Evolutionary conservation across 1,284 basidiomycete genomes (phyloP).

Genomic region (Dichomitus squalens): DNA sequence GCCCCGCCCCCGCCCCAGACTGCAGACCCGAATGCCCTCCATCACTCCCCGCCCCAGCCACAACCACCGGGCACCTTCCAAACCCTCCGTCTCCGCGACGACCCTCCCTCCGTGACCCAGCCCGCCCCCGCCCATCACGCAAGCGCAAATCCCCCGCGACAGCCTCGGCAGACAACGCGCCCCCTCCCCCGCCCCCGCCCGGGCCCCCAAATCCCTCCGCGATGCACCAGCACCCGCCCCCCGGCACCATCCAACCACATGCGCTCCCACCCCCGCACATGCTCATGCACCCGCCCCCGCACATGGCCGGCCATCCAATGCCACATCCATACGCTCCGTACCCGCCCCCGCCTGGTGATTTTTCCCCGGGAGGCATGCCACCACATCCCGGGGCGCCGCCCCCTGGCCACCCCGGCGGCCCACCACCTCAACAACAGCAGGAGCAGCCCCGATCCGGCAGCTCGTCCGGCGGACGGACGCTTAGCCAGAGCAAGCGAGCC

Average conservation of each 20-base stretch:
- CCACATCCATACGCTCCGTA: conserved; percentile 19
- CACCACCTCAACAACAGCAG: conserved; percentile 25
- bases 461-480: conserved; percentile 46
- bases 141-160: conserved; percentile 42
- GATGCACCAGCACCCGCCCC: conserved; percentile 31
- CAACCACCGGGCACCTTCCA: conserved; percentile 43
- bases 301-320: conserved; percentile 27
- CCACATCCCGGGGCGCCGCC: conserved; percentile 29
- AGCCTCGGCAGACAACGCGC: conserved; percentile 41
- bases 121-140: conserved; percentile 34
- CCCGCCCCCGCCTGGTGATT: conserved; percentile 39
- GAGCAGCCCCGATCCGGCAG: conserved; percentile 36
- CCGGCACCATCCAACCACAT: conserved; percentile 36
- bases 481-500: conserved; percentile 79
- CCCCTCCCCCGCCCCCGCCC: conserved; percentile 23
- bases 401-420: conserved; percentile 26
- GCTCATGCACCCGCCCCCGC: conserved; percentile 29
- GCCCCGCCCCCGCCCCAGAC: conserved; percentile 28
- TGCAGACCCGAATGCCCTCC: conserved; percentile 26
- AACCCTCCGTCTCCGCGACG: conserved; percentile 67
- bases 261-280: conserved; percentile 31
- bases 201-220: conserved; percentile 39
- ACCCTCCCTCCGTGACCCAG: conserved; percentile 42
- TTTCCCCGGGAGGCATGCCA: conserved; percentile 55
- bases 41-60: conserved; percentile 31